Base-by-base conservation (phyloP, 305 asterid genomes). In the Fraxinus latifolia region DNA sequence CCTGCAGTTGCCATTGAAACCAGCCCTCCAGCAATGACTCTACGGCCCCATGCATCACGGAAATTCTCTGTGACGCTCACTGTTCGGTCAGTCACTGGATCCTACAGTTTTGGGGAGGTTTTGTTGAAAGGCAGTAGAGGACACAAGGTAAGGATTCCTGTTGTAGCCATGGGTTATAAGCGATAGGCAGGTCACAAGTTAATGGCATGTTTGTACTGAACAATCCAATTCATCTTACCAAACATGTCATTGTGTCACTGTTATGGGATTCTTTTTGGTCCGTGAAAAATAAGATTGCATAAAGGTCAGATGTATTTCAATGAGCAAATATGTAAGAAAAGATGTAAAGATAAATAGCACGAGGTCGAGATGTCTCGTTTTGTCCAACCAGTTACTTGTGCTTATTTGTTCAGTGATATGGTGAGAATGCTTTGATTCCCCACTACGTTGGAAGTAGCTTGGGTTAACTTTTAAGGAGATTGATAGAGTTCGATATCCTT, bases 41-140 rank as follows among this genome's bases (percentile, higher is more conserved):
- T 96, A 9, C 87, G 92, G 65, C 90, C 94, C 0, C 95, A 97
- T 23, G 88, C 89, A 15, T 91, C 98, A 12, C 86, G 89, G 71
- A 80, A 86, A 68, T 89, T 96, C 81, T 77, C 94, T 0, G 88
- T 96, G 21, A 92, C 98, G 2, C 96, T 96, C 79, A 88, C 98
- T 0, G 91, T 89, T 21, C 89, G 99, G 65, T 90, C 98, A 19
- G 90, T 91, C 7, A 91, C 93, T 0, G 96, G 98, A 37, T 37
- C 90, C 76, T 96, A 96, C 86, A 93, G 98, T 88, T 96, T 96
- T 33, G 99, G 99, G n/a, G 96, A 93, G 93, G 94, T 96, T 77
- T 25, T 80, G 68, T 88, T 96, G 86, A 93, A 95, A 87, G 99
- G 99, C 32, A 96, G 95, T 73, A 88, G 97, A 84, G 94, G 98